A percentile compares a stretch with the other conserved stretches of the same genome.
Evolutionary conservation across 306 rosid species (phyloP).

Genomic region (Quillaja saponaria): DNA sequence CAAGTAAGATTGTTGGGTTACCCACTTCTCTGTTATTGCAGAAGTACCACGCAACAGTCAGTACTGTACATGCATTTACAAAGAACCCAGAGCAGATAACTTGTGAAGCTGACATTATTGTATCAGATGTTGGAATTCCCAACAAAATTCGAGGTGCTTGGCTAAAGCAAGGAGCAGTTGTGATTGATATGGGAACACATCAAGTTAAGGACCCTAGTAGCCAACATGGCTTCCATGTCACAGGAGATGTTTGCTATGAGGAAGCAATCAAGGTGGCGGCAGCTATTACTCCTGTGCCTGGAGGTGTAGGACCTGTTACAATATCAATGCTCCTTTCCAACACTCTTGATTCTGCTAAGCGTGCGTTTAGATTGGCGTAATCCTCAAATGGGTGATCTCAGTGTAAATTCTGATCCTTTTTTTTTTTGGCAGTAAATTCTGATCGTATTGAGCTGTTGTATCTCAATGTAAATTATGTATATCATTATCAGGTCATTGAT

Average conservation of each 20-base stretch:
- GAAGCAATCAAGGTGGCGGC: constrained; percentile 61
- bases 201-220: constrained; percentile 38
- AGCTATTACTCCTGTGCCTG: constrained; percentile 57
- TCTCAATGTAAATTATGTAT: constrained; percentile 17
- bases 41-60: constrained; percentile 61
- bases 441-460: too few relatives aligned
- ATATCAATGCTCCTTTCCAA: constrained; percentile 53
- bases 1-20: constrained; percentile 42
- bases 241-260: constrained; percentile 50
- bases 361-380: constrained; percentile 38
- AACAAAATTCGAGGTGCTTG: constrained; percentile 45
- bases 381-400: not conserved
- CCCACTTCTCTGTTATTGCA: constrained; percentile 49
- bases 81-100: constrained; percentile 46
- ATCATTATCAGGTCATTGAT: too few relatives aligned
- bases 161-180: constrained; percentile 57
- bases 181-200: constrained; percentile 58
- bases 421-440: too few relatives aligned
- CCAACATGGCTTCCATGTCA: constrained; percentile 26
- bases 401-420: too few relatives aligned
- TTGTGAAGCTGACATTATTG: constrained; percentile 49
- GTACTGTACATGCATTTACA: constrained; percentile 45
- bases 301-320: constrained; percentile 49
- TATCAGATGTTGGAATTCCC: constrained; percentile 57
- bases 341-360: constrained; percentile 49